These are phyloP conservation scores for Geranium brycei DNA, from an alignment of 345 rosid species.

Conservation along the genomic window DNA sequence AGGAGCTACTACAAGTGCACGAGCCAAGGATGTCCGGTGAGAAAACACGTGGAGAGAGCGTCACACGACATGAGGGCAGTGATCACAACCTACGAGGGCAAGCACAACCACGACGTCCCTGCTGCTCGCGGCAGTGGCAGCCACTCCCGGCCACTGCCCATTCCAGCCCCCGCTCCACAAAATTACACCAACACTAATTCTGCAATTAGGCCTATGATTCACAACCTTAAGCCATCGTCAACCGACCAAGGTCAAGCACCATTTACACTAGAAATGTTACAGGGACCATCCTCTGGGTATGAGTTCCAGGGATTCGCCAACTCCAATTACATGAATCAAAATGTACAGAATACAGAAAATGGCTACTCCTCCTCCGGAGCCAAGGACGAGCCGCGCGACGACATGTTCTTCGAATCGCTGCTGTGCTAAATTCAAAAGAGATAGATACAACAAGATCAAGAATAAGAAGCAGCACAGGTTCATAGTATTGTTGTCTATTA, in stretches of 20 bases:
- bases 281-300: conserved; percentile 15
- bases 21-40: conserved; percentile 61
- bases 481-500: too few species aligned
- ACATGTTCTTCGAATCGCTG: conserved; percentile 35
- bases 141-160: conserved; percentile 25
- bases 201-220: conserved; percentile 25
- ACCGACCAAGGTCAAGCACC: conserved; percentile 23
- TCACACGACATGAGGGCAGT: conserved; percentile 66
- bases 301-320: conserved; percentile 32
- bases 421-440: conserved; percentile 11
- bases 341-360: conserved; percentile 12
- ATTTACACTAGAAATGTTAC: conserved; percentile 36
- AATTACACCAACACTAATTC: conserved; percentile 7
- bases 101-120: conserved; percentile 82
- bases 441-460: too few species aligned
- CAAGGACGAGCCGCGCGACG: conserved; percentile 55
- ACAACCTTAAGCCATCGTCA: conserved; percentile 12
- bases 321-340: conserved; percentile 23
- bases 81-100: conserved; percentile 94
- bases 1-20: conserved; percentile 97
- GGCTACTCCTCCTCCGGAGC: conserved; percentile 17
- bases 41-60: conserved; percentile 90
- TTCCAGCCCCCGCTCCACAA: conserved; percentile 8
- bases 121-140: conserved; percentile 64
- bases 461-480: too few species aligned